Conservation (phyloP, 1,284 basidiomycete species). For the Termitomyces sp. region DNA sequence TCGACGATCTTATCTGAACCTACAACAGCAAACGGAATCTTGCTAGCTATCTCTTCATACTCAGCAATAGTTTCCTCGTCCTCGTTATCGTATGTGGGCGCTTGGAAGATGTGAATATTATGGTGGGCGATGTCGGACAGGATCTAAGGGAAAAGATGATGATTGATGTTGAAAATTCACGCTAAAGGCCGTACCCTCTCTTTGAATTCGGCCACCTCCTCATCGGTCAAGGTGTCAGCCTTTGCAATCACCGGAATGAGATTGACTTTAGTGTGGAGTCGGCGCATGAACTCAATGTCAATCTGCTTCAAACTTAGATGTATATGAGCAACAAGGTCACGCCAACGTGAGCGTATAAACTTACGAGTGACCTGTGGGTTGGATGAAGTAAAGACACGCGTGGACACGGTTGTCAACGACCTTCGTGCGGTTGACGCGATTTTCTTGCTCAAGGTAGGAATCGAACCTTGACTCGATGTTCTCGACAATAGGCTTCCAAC, state of each 20-base stretch:
- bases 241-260: constrained; percentile 96
- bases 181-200: constrained; percentile 55
- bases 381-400: constrained; percentile 96
- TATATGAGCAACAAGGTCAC: constrained; percentile 8
- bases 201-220: constrained; percentile 91
- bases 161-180: constrained; percentile 4
- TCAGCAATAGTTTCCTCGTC: constrained; percentile 96
- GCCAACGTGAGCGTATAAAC: constrained; percentile 28
- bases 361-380: constrained; percentile 95
- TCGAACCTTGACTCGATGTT: constrained; percentile 97
- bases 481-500: constrained; percentile 97
- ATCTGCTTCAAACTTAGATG: constrained; percentile 81
- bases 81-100: constrained; percentile 93
- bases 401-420: constrained; percentile 87
- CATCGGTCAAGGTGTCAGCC: constrained; percentile 93
- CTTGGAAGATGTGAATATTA: constrained; percentile 94
- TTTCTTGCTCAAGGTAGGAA: constrained; percentile 95
- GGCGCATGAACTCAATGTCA: constrained; percentile 96
- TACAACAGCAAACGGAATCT: constrained; percentile 96
- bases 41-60: constrained; percentile 93
- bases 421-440: constrained; percentile 89
- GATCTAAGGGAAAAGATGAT: constrained; percentile 47
- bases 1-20: constrained; percentile 82
- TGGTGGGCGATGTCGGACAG: constrained; percentile 88
- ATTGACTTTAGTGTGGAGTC: constrained; percentile 94